These are phyloP conservation scores for Plasmodium inui DNA, from an alignment of 169 alveolate genomes.

Conservation along the genomic window DNA sequence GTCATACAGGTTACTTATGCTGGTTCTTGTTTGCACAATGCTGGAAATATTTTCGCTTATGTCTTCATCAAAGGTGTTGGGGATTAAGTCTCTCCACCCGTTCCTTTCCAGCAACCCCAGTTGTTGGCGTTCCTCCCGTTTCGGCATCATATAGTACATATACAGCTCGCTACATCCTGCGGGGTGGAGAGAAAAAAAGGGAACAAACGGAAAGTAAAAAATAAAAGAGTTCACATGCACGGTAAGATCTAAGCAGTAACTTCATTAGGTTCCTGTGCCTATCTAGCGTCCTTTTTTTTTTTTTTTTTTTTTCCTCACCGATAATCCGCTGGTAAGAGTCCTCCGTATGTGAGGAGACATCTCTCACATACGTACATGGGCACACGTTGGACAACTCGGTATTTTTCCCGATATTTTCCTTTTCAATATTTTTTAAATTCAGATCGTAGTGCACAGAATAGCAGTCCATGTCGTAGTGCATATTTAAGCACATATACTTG, in stretches of 20 bases:
- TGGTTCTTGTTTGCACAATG: constrained; percentile 53
- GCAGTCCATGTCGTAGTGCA: constrained; percentile 81
- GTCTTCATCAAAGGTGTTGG: constrained; percentile 75
- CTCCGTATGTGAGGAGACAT: not conserved
- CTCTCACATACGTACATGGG: constrained; percentile 12
- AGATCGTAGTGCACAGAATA: constrained; percentile 33
- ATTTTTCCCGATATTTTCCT: constrained; percentile 54
- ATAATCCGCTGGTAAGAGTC: constrained; percentile 59
- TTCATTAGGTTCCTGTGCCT: not conserved
- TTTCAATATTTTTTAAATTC: constrained; percentile 36
- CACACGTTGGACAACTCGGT: constrained; percentile 51
- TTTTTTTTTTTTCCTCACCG: constrained; percentile 27
- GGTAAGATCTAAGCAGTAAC: not conserved
- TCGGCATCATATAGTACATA: constrained; percentile 88
- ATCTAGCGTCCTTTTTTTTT: not conserved
- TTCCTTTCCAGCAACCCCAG: constrained; percentile 81
- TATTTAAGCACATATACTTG: constrained; percentile 86
- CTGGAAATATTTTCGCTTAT: constrained; percentile 80
- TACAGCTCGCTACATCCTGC: constrained; percentile 85
- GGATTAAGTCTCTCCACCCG: constrained; percentile 87
- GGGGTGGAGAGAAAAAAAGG: not conserved
- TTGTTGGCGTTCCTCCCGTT: constrained; percentile 78
- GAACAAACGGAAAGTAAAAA: not conserved
- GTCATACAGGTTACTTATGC: constrained; percentile 19
- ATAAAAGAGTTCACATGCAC: not conserved